Percentiles rank a stretch among this genome's conserved stretches.
Evolutionary conservation across 495 filamentous ascomycete species (phyloP).

Genomic region (Penicillium crystallinum): DNA sequence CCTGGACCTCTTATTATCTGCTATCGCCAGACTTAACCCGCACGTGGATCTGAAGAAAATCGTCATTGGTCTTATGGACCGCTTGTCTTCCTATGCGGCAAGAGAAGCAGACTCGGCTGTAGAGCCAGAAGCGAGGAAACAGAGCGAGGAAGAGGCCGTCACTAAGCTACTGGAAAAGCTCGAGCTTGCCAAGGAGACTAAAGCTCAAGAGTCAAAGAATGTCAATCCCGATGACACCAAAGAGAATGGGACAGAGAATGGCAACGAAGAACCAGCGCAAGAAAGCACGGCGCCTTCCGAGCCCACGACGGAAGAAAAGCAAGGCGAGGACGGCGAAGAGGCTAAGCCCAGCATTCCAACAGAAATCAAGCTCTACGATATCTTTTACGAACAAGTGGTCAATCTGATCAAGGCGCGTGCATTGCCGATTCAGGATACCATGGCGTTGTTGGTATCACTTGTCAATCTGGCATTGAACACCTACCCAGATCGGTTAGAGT

Average conservation of each 20-base stretch:
- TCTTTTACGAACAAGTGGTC: constrained; percentile 95
- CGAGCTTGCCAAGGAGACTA: constrained; percentile 58
- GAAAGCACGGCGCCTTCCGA: constrained; percentile 15
- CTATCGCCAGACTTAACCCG: constrained; percentile 85
- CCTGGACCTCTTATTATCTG: constrained; percentile 85
- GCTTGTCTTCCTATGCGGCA: constrained; percentile 85
- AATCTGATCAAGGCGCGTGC: constrained; percentile 86
- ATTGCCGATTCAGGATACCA: constrained; percentile 89
- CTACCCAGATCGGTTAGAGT: constrained; percentile 87
- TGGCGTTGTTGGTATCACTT: constrained; percentile 84
- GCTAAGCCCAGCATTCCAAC: constrained; percentile 64
- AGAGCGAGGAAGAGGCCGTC: constrained; percentile 80
- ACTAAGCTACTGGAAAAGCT: constrained; percentile 70
- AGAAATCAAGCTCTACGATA: constrained; percentile 88
- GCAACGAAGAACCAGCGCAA: constrained; percentile 24
- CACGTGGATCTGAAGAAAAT: constrained; percentile 98
- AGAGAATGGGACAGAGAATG: constrained; percentile 44
- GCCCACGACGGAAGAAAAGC: constrained; percentile 13
- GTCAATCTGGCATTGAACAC: constrained; percentile 92
- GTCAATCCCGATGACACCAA: constrained; percentile 29
- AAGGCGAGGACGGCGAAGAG: constrained; percentile 18
- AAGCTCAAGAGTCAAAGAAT: constrained; percentile 33
- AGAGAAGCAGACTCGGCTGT: constrained; percentile 76
- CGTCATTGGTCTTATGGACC: constrained; percentile 96
- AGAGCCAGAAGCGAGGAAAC: constrained; percentile 65